phyloP scores from a whole-genome alignment of 106 monocot genomes.

The Apostasia ramifera region DNA sequence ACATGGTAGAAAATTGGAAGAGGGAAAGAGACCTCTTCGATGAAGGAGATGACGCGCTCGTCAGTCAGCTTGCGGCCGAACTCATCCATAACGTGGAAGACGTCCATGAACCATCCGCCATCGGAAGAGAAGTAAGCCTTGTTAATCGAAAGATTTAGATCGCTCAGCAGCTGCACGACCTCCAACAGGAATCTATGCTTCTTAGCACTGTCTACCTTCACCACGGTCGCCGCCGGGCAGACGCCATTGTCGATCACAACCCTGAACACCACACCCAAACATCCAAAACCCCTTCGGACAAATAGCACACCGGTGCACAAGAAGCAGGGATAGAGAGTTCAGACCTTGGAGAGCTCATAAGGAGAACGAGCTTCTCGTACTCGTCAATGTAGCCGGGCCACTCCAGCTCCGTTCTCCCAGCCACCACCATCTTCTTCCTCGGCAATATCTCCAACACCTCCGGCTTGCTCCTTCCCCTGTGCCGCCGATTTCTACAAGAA shows the following conservation, averaged over 20 bases:
- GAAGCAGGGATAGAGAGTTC: not conserved
- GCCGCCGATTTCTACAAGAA: no score
- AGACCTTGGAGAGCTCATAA: conserved; percentile 14
- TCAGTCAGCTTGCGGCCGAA: conserved; percentile 44
- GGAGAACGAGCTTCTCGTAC: conserved; percentile 14
- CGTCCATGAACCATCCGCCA: conserved; percentile 68
- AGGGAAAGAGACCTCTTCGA: conserved; percentile 15
- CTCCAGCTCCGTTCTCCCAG: not conserved
- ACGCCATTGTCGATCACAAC: conserved; percentile 12
- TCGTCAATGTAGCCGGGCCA: conserved; percentile 6
- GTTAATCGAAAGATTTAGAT: conserved; percentile 8
- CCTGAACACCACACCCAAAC: not conserved
- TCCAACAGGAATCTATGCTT: conserved; percentile 9
- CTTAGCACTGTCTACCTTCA: conserved; percentile 18
- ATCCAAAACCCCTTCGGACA: not conserved
- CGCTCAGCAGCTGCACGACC: conserved; percentile 10
- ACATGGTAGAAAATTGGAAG: not conserved
- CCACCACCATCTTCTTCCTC: not conserved
- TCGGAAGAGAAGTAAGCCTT: conserved; percentile 72
- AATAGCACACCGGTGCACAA: no score
- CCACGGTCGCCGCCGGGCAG: conserved; percentile 4
- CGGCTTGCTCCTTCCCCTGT: not conserved
- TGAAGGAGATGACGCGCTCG: conserved; percentile 29
- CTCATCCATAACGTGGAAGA: conserved; percentile 57
- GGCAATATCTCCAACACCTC: not conserved